Base-by-base conservation (phyloP, 2,329 filamentous ascomycete genomes). In the Venturia oleaginea region DNA sequence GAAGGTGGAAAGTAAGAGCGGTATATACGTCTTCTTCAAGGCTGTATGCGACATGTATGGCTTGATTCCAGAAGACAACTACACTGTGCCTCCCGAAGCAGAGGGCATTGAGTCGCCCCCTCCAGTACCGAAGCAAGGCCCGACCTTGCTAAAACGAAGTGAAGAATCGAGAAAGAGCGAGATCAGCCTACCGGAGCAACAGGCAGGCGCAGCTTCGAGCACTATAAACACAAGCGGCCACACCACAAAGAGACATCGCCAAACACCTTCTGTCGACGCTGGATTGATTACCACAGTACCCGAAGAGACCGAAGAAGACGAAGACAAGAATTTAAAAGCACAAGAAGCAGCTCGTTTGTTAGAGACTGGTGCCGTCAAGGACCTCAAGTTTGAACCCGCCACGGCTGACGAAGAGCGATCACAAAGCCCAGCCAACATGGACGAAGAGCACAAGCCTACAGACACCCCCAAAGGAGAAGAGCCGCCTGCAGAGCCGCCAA, bases 1-100 rank as follows among this genome's bases (percentile, higher is more conserved):
- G 92, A 86, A 90, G 48, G 88, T 97, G 1, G 94, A 99, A 77
- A 85, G 85, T 11, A 86, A 92, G 73, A 91, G 91, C n/a, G 94
- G 94, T 0, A 79, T 99, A 13, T 99, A 99, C 74, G 85, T 96
- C 65, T 88, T 99, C 72, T 99, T 97, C 82, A 97, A 97, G 81
- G 94, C 89, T 0, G 92, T 97, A 27, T 97, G 93, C 76, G 94
- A 99, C 74, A 83, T 88, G 70, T 97, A 96, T 76, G 88, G 89
- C 69, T 81, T 97, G 66, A 86, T 99, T 37, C 92, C 92, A 0
- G 87, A 91, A 61, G 94, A 97, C 77, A 97, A 95, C 73, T 97
- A 97, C 78, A 97, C 95, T 66, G 86, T 99, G 55, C 93, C 94
- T 0, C 86, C 90, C 2, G 93, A 97, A 75, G 93, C 94, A 3